Evolutionary conservation across 345 rosid species (phyloP).

Genomic region (Citrus cavaleriei): DNA sequence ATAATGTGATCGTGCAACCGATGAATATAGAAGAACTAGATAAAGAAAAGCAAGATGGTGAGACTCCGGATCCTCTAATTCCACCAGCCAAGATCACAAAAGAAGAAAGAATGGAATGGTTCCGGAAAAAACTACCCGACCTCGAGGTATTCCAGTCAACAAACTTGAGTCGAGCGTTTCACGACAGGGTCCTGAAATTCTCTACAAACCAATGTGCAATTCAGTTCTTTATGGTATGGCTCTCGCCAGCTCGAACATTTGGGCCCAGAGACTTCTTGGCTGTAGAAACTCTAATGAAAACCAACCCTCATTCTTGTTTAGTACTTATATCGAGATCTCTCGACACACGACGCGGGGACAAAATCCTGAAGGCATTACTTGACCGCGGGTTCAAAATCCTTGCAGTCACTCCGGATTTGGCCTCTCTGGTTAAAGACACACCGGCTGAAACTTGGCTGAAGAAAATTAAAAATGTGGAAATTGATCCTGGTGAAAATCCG

Average conservation of each 20-base stretch:
- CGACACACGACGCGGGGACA: conserved; percentile 44
- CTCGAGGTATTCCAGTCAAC: conserved; percentile 48
- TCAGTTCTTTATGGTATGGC: conserved; percentile 70
- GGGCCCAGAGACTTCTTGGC: conserved; percentile 52
- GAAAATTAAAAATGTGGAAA: conserved; percentile 40
- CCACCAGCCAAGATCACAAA: conserved; percentile 43
- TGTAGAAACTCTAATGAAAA: conserved; percentile 44
- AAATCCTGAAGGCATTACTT: conserved; percentile 42
- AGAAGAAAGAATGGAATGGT: conserved; percentile 52
- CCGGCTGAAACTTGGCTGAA: conserved; percentile 57
- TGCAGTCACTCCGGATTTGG: conserved; percentile 50
- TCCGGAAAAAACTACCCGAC: conserved; percentile 40
- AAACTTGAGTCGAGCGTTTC: conserved; percentile 32
- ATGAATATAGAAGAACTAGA: conserved; percentile 8
- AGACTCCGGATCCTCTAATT: conserved; percentile 32
- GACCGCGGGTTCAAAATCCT: conserved; percentile 35
- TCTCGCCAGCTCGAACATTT: conserved; percentile 45
- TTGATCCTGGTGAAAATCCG: conserved; percentile 52
- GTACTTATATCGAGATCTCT: conserved; percentile 52
- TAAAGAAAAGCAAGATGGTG: not conserved
- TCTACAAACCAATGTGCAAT: conserved; percentile 32
- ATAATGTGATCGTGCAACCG: not conserved
- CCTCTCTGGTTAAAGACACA: conserved; percentile 47
- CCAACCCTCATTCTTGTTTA: conserved; percentile 52
- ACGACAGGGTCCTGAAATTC: conserved; percentile 37